These are phyloP conservation scores for Verticillium dahliae DNA, from an alignment of 2,329 filamentous ascomycete genomes.

Conservation along the genomic window DNA sequence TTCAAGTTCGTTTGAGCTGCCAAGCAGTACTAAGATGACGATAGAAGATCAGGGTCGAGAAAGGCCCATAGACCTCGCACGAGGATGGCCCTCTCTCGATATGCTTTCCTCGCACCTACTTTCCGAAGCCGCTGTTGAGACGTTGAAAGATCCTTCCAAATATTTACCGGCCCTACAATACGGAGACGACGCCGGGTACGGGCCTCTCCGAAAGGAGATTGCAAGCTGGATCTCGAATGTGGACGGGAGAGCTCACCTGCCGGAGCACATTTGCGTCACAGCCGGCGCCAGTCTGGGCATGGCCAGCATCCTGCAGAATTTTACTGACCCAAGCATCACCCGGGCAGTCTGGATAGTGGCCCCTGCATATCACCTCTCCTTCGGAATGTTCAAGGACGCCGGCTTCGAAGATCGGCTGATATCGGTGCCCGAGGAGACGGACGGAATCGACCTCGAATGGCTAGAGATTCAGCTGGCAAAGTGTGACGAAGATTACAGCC, in stretches of 20 bases:
- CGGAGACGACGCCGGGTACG: slow-evolving; percentile 69
- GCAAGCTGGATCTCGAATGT: slow-evolving; percentile 63
- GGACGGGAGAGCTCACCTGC: slow-evolving; percentile 39
- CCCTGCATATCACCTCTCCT: slow-evolving; percentile 79
- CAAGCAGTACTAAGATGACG: background rate
- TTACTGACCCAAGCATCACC: slow-evolving; percentile 72
- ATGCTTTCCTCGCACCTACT: slow-evolving; percentile 63
- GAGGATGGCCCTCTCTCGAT: slow-evolving; percentile 58
- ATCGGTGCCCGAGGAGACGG: slow-evolving; percentile 68
- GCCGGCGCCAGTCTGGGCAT: slow-evolving; percentile 82
- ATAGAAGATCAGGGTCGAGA: too few species aligned
- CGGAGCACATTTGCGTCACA: slow-evolving; percentile 68
- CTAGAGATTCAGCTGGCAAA: slow-evolving; percentile 41
- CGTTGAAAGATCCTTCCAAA: slow-evolving; percentile 53
- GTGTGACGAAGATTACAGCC: slow-evolving; percentile 15
- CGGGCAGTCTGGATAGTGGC: slow-evolving; percentile 72
- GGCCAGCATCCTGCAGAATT: slow-evolving; percentile 70
- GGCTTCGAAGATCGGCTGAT: slow-evolving; percentile 63
- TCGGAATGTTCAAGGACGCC: slow-evolving; percentile 74
- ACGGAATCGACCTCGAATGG: slow-evolving; percentile 65
- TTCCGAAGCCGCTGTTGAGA: slow-evolving; percentile 49
- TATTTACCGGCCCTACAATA: slow-evolving; percentile 64
- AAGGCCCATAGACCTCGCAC: slow-evolving; percentile 54
- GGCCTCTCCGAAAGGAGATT: slow-evolving; percentile 60
- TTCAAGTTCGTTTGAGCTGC: too few species aligned